Conservation (phyloP, 1,284 basidiomycete genomes). For the Chiua sp. region DNA sequence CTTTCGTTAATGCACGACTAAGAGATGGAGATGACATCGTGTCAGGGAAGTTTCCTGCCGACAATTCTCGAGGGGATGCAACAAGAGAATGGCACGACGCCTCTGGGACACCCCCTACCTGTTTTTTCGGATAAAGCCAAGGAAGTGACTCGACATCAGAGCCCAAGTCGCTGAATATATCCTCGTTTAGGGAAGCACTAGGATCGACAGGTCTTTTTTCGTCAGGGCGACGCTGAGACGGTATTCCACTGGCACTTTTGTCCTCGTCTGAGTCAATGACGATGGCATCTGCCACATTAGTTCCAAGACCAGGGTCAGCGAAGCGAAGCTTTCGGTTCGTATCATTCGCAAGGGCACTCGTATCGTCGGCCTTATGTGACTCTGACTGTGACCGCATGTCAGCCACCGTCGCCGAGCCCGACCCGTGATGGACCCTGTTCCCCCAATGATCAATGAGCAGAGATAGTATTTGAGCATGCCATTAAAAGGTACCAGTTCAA, state of each 20-base stretch:
- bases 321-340: background rate
- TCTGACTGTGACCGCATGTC: background rate
- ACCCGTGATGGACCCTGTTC: slow-evolving; percentile 22
- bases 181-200: background rate
- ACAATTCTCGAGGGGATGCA: slow-evolving; percentile 4
- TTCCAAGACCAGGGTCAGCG: slow-evolving; percentile 9
- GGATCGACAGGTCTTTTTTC: background rate
- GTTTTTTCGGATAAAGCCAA: slow-evolving; percentile 6
- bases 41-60: background rate
- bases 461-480: background rate
- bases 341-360: background rate
- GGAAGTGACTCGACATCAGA: slow-evolving; percentile 13
- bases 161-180: slow-evolving; percentile 8
- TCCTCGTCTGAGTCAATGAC: slow-evolving; percentile 26
- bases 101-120: background rate
- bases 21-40: background rate
- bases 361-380: background rate
- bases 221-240: slow-evolving; percentile 1
- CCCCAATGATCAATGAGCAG: slow-evolving; percentile 16
- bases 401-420: slow-evolving; percentile 5
- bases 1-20: background rate
- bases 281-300: slow-evolving; percentile 25
- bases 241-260: background rate
- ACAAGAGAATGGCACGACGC: background rate
- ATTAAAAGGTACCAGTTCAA: slow-evolving; percentile 35